A percentile compares a stretch with the other conserved stretches of the same genome.
Conservation (phyloP, 805 yeast species). For the Metschnikowia peoriensis region DNA sequence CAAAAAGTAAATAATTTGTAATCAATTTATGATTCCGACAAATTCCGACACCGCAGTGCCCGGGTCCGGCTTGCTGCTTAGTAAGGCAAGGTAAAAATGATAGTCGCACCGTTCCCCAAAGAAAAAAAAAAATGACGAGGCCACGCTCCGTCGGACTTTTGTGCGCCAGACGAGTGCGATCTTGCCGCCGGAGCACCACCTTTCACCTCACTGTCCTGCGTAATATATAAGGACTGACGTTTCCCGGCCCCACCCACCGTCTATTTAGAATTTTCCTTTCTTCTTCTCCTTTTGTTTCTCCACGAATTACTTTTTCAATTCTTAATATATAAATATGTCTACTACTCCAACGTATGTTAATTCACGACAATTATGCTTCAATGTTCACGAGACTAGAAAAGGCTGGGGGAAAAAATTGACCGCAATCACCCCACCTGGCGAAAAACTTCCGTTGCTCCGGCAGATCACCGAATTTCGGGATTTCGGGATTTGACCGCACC, state of each 20-base stretch:
- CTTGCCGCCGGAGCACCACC: constrained; percentile 6
- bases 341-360: constrained; percentile 45
- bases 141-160: constrained; percentile 11
- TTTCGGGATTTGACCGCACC: not conserved
- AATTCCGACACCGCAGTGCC: not conserved
- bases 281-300: constrained; percentile 1
- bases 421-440: not conserved
- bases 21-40: not conserved
- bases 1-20: not conserved
- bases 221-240: constrained; percentile 14
- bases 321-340: constrained; percentile 28
- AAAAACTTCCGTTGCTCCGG: constrained; percentile 1
- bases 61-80: not conserved
- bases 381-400: not conserved
- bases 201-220: constrained; percentile 12
- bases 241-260: constrained; percentile 12
- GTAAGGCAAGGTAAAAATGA: not conserved
- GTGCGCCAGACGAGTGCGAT: constrained; percentile 14
- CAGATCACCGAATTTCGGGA: not conserved
- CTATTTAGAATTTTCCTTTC: constrained; percentile 1
- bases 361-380: not conserved
- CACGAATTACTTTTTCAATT: constrained; percentile 6
- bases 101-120: not conserved
- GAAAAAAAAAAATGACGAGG: not conserved
- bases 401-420: not conserved